phyloP scores from a whole-genome alignment of 2,329 filamentous ascomycete species.

The Aspergillus neoniger region DNA sequence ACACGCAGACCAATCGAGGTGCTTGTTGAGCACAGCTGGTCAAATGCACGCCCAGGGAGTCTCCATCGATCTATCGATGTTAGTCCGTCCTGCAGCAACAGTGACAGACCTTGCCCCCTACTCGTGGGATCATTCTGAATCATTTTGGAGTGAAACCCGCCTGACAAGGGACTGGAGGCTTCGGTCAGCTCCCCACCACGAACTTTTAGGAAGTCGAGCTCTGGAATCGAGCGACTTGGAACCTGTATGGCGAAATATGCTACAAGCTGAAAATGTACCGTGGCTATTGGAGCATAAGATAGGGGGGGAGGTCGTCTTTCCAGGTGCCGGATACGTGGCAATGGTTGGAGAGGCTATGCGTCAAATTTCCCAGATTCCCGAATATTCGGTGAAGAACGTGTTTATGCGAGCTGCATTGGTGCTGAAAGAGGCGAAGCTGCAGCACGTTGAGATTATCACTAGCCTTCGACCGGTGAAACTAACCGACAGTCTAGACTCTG shows the following conservation, averaged over 20 bases:
- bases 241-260: constrained; percentile 46
- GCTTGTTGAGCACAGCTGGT: background rate
- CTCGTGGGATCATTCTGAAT: constrained; percentile 26
- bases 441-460: constrained; percentile 23
- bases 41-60: constrained; percentile 10
- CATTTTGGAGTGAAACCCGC: constrained; percentile 23
- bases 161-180: constrained; percentile 22
- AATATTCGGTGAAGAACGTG: background rate
- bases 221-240: constrained; percentile 32
- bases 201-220: constrained; percentile 31
- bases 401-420: constrained; percentile 14
- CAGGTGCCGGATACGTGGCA: constrained; percentile 46
- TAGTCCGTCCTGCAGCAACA: constrained; percentile 18
- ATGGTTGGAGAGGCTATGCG: constrained; percentile 47
- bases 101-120: constrained; percentile 30
- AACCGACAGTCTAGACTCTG: constrained; percentile 17
- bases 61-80: constrained; percentile 28
- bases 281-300: constrained; percentile 40
- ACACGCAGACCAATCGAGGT: background rate
- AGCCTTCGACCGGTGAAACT: constrained; percentile 17
- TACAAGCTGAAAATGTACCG: background rate
- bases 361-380: constrained; percentile 11
- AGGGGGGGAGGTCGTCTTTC: constrained; percentile 43
- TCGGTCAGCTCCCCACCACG: constrained; percentile 21
- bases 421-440: constrained; percentile 13